Evolutionary conservation across 257 asterid genomes (phyloP).

Genomic region (Penstemon barbatus): DNA sequence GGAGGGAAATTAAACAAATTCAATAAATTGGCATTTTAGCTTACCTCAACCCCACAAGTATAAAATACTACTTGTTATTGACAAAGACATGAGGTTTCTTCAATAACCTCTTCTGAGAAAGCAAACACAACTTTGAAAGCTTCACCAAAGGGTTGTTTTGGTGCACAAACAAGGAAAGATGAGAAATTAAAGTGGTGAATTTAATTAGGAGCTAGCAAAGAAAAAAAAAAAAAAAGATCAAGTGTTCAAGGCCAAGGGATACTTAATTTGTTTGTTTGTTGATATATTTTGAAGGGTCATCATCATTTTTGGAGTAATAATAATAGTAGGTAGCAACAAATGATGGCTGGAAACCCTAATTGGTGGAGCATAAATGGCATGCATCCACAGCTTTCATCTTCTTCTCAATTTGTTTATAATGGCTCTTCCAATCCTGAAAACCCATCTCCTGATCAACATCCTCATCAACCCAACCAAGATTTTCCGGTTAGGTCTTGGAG

Average conservation of each 20-base stretch:
- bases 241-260: background rate
- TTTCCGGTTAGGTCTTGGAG: slow-evolving; percentile 72
- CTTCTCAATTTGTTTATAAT: slow-evolving; percentile 36
- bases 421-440: slow-evolving; percentile 29
- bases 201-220: background rate
- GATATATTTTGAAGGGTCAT: background rate
- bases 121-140: slow-evolving; percentile 43
- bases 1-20: slow-evolving; percentile 31
- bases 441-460: slow-evolving; percentile 13
- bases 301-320: slow-evolving; percentile 5
- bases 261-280: too few relatives aligned
- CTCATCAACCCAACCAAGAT: slow-evolving; percentile 38
- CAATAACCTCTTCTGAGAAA: slow-evolving; percentile 38
- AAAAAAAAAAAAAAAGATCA: too few relatives aligned
- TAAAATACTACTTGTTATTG: slow-evolving; percentile 46
- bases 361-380: slow-evolving; percentile 83
- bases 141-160: slow-evolving; percentile 36
- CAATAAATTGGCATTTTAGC: background rate
- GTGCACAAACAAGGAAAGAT: slow-evolving; percentile 32
- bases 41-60: slow-evolving; percentile 51
- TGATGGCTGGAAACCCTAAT: slow-evolving; percentile 97
- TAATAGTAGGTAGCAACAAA: slow-evolving; percentile 25
- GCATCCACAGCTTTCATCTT: slow-evolving; percentile 46
- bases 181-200: slow-evolving; percentile 29
- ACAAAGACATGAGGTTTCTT: slow-evolving; percentile 46